Evolutionary conservation across 2,329 filamentous ascomycete species (phyloP).

Genomic region (Rhytidhysteron rufulum): DNA sequence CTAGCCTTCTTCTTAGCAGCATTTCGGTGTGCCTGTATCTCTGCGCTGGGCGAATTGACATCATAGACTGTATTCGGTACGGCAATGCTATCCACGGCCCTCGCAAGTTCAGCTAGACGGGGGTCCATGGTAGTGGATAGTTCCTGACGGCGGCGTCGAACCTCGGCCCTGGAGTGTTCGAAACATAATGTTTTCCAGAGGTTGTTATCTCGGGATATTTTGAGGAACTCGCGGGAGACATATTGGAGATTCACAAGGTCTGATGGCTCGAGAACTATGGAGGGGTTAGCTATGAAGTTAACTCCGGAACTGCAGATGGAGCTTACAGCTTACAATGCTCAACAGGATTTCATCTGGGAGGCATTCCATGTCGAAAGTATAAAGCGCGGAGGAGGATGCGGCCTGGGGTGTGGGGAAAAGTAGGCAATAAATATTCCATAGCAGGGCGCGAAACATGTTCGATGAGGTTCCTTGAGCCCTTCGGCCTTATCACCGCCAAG

Average conservation of each 20-base stretch:
- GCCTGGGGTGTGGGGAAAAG: no score
- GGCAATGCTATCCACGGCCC: conserved; percentile 35
- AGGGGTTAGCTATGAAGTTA: conserved; percentile 12
- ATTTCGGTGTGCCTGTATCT: conserved; percentile 28
- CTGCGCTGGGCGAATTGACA: conserved; percentile 24
- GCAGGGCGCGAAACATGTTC: no score
- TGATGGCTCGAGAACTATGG: conserved; percentile 57
- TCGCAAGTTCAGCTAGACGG: conserved; percentile 40
- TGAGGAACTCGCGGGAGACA: conserved; percentile 63
- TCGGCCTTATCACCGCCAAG: no score
- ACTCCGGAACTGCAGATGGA: conserved; percentile 4
- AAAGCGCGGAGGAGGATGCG: no score
- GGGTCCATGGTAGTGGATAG: conserved; percentile 36
- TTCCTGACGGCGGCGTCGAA: conserved; percentile 53
- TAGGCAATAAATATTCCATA: no score
- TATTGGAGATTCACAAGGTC: conserved; percentile 67
- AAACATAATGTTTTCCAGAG: conserved; percentile 78
- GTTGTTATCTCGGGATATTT: conserved; percentile 67
- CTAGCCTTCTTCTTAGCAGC: conserved; percentile 44
- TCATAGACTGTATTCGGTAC: conserved; percentile 20
- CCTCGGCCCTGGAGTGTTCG: conserved; percentile 63
- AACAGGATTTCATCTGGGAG: conserved; percentile 41
- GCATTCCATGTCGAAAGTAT: conserved; percentile 16
- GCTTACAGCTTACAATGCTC: conserved; percentile 41
- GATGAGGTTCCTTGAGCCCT: no score